Evolutionary conservation across 257 asterid species (phyloP), one percentile per base, ranked within the genome.

Genomic region (Solanum etuberosum): DNA sequence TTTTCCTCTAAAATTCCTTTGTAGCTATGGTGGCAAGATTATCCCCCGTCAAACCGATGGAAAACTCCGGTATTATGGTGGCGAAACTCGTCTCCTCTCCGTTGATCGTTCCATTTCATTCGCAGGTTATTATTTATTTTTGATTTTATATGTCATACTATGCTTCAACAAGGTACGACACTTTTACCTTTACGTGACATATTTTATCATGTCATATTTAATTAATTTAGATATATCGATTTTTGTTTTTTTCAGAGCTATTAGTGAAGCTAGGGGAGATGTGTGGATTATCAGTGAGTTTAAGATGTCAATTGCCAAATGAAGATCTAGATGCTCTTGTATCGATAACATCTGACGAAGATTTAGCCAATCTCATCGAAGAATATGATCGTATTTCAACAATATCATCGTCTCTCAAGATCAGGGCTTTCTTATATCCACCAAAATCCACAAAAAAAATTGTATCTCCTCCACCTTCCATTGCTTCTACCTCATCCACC

Each of bases 21-120:
- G 97, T 43, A 96, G 99, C 90, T 93, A 96, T 82, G 99, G 99
- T 87, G 99, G 99, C 89, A 93, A 95, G 68, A 96, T 96, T 85
- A 89, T 93, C 77, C 99, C 98, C 81, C 96, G 99, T 20, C 91
- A 92, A 85, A 93, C 94, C 81, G 99, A 96, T 61, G 99, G 96
- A 29, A 94, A 96, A 85, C 99, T 96, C 74, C 98, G 98, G 23
- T 96, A 96, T 89, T 92, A 92, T 23, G 98, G 99, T 61, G 99
- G 99, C 27, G 89, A 95, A 25, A 96, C 98, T 73, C 99, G 99
- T 86, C 96, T 95, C 63, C 94, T 94, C 8, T 92, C 98, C 57
- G 93, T 95, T 9, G 91, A 95, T 21, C 91, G 93, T 86, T 91
- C 92, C 83, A 86, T 96, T 86, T 92, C 97, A 7, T 96, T 94